These are phyloP conservation scores for Cladosporium sp. DNA, from an alignment of 2,329 filamentous ascomycete species.

Conservation along the genomic window DNA sequence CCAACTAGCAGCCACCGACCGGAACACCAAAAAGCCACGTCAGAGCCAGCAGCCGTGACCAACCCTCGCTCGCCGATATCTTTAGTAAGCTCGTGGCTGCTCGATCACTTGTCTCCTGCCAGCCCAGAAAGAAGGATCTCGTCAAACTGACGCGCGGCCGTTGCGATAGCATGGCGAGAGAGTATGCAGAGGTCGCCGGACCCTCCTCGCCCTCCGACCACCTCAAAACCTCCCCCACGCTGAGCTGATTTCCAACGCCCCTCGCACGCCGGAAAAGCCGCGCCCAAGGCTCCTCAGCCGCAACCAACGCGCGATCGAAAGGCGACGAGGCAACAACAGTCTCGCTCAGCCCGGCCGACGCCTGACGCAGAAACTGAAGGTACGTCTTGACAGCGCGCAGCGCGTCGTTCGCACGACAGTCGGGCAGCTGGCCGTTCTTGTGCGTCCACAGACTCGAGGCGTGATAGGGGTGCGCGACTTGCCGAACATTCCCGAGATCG, in stretches of 20 bases:
- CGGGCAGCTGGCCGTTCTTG: background rate
- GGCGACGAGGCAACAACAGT: background rate
- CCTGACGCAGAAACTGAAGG: constrained; percentile 2
- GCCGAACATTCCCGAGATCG: constrained; percentile 32
- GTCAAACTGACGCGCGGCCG: background rate
- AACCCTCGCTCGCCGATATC: background rate
- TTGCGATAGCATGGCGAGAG: background rate
- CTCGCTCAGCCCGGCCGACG: background rate
- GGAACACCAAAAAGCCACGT: constrained; percentile 1
- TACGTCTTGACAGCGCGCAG: constrained; percentile 1
- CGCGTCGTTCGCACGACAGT: constrained; percentile 1
- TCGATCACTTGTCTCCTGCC: background rate
- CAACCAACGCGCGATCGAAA: background rate
- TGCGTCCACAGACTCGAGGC: background rate
- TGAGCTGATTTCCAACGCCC: background rate
- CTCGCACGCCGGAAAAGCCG: background rate
- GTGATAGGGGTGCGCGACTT: constrained; percentile 23
- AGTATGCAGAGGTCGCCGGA: background rate
- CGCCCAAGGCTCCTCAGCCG: background rate
- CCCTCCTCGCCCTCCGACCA: background rate
- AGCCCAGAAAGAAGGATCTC: background rate
- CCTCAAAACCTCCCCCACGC: background rate
- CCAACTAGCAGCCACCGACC: background rate
- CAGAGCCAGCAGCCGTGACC: background rate
- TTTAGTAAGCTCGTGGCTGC: background rate